A percentile compares a stretch with the other conserved stretches of the same genome.
Conservation (phyloP, 148 eudicot species). For the Vaccinium corymbosum region DNA sequence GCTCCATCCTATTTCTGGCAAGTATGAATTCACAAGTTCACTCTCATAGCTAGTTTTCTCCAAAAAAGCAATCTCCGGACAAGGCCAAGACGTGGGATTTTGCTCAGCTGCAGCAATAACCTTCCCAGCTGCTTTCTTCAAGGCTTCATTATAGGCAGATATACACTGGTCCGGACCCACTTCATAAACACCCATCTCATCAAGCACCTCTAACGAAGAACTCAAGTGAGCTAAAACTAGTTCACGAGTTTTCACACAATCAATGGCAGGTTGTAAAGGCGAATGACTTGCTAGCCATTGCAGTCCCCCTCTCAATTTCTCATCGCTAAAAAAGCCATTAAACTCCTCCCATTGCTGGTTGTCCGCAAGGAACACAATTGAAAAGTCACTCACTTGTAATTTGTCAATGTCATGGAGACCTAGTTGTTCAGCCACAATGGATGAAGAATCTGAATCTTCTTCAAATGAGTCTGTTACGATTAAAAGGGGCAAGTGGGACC, state of each 20-base stretch:
- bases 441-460: slow-evolving; percentile 32
- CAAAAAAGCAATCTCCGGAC: slow-evolving; percentile 71
- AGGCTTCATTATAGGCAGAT: slow-evolving; percentile 70
- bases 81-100: slow-evolving; percentile 76
- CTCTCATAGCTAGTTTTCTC: slow-evolving; percentile 46
- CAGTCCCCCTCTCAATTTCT: slow-evolving; percentile 63
- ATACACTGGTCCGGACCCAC: slow-evolving; percentile 60
- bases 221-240: slow-evolving; percentile 52
- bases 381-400: slow-evolving; percentile 44
- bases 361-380: slow-evolving; percentile 37
- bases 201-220: slow-evolving; percentile 40
- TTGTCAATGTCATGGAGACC: slow-evolving; percentile 61
- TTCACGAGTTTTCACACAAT: slow-evolving; percentile 48
- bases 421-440: slow-evolving; percentile 36
- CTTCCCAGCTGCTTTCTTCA: slow-evolving; percentile 46
- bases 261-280: slow-evolving; percentile 53
- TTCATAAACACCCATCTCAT: slow-evolving; percentile 29
- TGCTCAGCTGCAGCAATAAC: slow-evolving; percentile 52
- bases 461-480: slow-evolving; percentile 40
- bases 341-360: slow-evolving; percentile 32
- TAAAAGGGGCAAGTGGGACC: slow-evolving; percentile 67
- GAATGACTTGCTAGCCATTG: slow-evolving; percentile 74
- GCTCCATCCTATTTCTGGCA: slow-evolving; percentile 84
- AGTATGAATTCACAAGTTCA: slow-evolving; percentile 37
- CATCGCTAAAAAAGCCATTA: slow-evolving; percentile 69